Evolutionary conservation across 306 rosid species (phyloP).

Genomic region (Psophocarpus tetragonolobus): DNA sequence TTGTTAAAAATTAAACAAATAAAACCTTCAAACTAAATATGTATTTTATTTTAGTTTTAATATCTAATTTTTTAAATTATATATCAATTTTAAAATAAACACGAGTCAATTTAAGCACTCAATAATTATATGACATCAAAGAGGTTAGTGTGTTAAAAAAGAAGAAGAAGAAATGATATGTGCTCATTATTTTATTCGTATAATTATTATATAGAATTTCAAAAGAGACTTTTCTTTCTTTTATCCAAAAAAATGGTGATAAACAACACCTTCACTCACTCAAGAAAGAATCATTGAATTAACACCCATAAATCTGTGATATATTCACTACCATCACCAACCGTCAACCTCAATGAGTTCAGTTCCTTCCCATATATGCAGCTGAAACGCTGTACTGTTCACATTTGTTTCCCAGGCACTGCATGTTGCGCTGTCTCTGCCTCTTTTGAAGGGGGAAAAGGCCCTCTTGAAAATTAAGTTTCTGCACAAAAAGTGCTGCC

Average conservation of each 20-base stretch:
- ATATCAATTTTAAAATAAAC: not conserved
- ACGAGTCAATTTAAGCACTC: not conserved
- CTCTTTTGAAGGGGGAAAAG: constrained; percentile 28
- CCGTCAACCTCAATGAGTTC: constrained; percentile 38
- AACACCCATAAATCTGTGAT: constrained; percentile 55
- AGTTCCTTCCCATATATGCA: constrained; percentile 53
- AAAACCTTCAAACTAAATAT: too few species aligned
- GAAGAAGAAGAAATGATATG: not conserved
- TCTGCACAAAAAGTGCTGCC: constrained; percentile 19
- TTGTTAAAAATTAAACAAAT: too few species aligned
- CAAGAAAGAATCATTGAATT: constrained; percentile 71
- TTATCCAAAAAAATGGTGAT: constrained; percentile 17
- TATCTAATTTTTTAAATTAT: not conserved
- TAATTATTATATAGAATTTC: not conserved
- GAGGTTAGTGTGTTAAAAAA: not conserved
- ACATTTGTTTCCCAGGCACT: constrained; percentile 24
- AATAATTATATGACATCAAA: not conserved
- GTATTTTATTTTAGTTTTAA: too few species aligned
- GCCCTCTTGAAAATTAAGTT: not conserved
- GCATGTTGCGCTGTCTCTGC: constrained; percentile 24
- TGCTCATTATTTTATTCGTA: not conserved
- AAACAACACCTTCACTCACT: constrained; percentile 38
- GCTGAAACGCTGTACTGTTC: not conserved
- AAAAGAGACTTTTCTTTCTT: not conserved
- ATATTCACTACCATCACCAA: constrained; percentile 53